phyloP scores from a whole-genome alignment of 2,329 filamentous ascomycete genomes.

The Alternaria sp. region DNA sequence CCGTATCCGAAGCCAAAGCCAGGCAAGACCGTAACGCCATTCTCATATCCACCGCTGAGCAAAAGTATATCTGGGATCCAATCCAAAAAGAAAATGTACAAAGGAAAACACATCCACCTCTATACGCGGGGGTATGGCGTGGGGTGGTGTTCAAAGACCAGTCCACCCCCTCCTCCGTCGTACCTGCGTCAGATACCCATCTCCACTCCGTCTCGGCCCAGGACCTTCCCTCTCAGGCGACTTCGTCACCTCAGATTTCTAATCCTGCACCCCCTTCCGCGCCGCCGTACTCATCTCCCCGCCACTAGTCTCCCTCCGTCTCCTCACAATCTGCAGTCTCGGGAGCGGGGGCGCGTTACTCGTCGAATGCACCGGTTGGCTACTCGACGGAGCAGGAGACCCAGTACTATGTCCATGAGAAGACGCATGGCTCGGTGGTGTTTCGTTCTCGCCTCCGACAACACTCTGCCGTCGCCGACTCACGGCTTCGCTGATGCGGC shows the following conservation, averaged over 20 bases:
- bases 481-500: slow-evolving; percentile 37
- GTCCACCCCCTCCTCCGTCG: slow-evolving; percentile 22
- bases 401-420: not conserved
- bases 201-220: not conserved
- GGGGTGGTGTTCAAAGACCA: no score
- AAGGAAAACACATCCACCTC: no score
- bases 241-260: no score
- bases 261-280: slow-evolving; percentile 18
- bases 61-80: no score
- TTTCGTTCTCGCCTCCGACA: slow-evolving; percentile 32
- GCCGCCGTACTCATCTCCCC: slow-evolving; percentile 46
- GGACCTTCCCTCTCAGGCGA: no score
- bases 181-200: slow-evolving; percentile 15
- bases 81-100: no score
- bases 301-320: slow-evolving; percentile 44
- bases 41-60: not conserved
- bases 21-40: not conserved
- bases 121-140: no score
- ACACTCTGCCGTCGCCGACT: slow-evolving; percentile 33
- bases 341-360: slow-evolving; percentile 33
- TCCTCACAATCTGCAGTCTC: slow-evolving; percentile 40
- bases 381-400: not conserved
- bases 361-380: not conserved
- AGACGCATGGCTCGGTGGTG: slow-evolving; percentile 8
- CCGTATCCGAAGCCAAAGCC: not conserved